Evolutionary conservation across 345 rosid species (phyloP).

Genomic region (Noccaea bulbosa): DNA sequence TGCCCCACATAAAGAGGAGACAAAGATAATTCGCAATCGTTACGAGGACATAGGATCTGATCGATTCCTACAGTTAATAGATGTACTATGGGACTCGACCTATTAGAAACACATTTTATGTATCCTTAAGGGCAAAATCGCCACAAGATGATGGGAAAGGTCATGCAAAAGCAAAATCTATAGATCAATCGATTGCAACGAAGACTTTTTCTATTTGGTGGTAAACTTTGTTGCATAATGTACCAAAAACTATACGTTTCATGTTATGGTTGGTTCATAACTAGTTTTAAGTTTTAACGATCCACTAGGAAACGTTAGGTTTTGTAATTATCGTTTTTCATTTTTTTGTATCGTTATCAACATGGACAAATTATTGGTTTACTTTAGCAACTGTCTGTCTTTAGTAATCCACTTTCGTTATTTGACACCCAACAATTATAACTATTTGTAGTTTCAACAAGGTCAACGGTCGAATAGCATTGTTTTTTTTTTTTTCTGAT

Average conservation of each 20-base stretch:
- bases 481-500: too few relatives aligned
- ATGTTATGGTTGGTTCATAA: constrained; percentile 51
- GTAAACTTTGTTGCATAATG: constrained; percentile 40
- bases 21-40: constrained; percentile 37
- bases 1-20: constrained; percentile 42
- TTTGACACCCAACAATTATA: constrained; percentile 26
- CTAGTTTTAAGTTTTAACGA: constrained; percentile 28
- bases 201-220: constrained; percentile 45
- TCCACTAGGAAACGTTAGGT: constrained; percentile 30
- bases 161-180: constrained; percentile 40
- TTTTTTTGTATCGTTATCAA: constrained; percentile 7
- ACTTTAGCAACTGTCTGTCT: constrained; percentile 25
- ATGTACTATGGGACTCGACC: constrained; percentile 38
- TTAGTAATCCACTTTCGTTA: constrained; percentile 32
- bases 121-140: constrained; percentile 53
- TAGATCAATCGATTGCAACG: constrained; percentile 41
- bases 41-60: constrained; percentile 42
- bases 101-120: constrained; percentile 41
- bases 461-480: constrained; percentile 26
- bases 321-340: not conserved
- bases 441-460: constrained; percentile 25
- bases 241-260: constrained; percentile 50
- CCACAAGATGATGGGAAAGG: constrained; percentile 60
- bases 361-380: constrained; percentile 34
- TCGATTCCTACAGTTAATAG: constrained; percentile 39